phyloP scores from a whole-genome alignment of 192 early-diverging fungal species.

The Funneliformis geosporum region DNA sequence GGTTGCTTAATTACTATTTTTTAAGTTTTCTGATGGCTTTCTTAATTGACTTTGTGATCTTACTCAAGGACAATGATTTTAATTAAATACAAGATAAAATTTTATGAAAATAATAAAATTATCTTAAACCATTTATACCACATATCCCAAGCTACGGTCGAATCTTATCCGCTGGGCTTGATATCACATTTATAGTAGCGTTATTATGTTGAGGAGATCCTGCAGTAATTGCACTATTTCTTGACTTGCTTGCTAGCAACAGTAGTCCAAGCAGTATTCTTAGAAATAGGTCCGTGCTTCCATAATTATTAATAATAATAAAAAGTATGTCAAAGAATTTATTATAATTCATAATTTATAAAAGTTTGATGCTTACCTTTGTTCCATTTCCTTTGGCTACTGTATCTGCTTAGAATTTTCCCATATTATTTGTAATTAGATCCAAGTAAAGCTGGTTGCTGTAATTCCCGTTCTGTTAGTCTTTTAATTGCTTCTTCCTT shows the following conservation, averaged over 20 bases:
- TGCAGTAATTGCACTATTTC: neutral
- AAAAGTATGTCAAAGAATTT: neutral
- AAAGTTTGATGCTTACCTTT: conserved; percentile 9
- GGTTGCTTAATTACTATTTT: conserved; percentile 38
- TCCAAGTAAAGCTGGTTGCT: conserved; percentile 32
- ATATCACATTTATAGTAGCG: neutral
- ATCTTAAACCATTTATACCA: neutral
- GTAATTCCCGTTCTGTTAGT: conserved; percentile 40
- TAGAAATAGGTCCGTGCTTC: conserved; percentile 5
- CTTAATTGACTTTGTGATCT: neutral
- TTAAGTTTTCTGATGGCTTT: neutral
- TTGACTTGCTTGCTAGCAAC: conserved; percentile 38
- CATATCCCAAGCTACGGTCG: conserved; percentile 22
- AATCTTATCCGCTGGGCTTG: neutral
- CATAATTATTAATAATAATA: neutral
- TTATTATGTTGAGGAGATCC: neutral
- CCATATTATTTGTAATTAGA: conserved; percentile 34
- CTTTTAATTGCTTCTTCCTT: too few species aligned
- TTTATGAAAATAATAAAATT: neutral
- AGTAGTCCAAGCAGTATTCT: conserved; percentile 37
- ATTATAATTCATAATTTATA: too few species aligned
- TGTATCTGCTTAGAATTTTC: conserved; percentile 48
- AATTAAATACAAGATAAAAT: neutral
- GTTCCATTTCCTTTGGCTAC: conserved; percentile 35
- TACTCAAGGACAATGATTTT: too few species aligned